Evolutionary conservation across 352 stramenopile species (phyloP).

Genomic region (Globisporangium spiculum): DNA sequence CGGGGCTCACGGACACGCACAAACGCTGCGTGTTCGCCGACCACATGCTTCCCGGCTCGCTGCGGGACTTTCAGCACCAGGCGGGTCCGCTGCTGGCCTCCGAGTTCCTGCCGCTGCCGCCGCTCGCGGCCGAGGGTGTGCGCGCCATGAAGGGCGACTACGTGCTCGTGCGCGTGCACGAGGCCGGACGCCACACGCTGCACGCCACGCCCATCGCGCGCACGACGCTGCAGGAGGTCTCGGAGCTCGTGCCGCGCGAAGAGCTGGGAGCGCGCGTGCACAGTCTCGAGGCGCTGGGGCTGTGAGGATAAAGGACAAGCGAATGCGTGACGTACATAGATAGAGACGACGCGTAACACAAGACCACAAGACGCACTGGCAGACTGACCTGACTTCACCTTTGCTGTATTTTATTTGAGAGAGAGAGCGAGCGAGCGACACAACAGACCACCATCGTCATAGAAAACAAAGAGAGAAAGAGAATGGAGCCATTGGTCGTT

Average conservation of each 20-base stretch:
- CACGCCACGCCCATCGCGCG: slow-evolving; percentile 77
- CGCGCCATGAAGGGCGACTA: slow-evolving; percentile 71
- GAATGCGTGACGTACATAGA: neutral
- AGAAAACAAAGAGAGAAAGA: neutral
- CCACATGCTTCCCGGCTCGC: slow-evolving; percentile 41
- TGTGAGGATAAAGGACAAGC: slow-evolving; percentile 8
- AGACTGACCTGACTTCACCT: slow-evolving; percentile 2
- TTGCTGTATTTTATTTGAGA: slow-evolving; percentile 8
- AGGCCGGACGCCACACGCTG: slow-evolving; percentile 80
- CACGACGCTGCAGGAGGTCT: slow-evolving; percentile 67
- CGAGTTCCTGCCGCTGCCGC: slow-evolving; percentile 48
- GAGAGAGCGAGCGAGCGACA: neutral
- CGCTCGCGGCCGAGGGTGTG: slow-evolving; percentile 31
- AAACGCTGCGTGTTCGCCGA: slow-evolving; percentile 88
- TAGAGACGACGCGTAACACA: neutral
- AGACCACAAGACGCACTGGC: neutral
- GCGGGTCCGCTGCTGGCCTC: slow-evolving; percentile 28
- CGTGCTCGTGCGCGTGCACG: slow-evolving; percentile 75
- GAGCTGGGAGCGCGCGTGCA: slow-evolving; percentile 58
- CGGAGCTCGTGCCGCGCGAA: slow-evolving; percentile 41
- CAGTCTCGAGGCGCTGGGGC: slow-evolving; percentile 28
- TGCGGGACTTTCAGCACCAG: slow-evolving; percentile 40
- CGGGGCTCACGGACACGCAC: slow-evolving; percentile 85
- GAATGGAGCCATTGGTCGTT: slow-evolving; percentile 1
- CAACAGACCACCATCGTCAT: neutral